These are phyloP conservation scores for Dipodascopsis uninucleata DNA, from an alignment of 805 yeast genomes.

Conservation along the genomic window DNA sequence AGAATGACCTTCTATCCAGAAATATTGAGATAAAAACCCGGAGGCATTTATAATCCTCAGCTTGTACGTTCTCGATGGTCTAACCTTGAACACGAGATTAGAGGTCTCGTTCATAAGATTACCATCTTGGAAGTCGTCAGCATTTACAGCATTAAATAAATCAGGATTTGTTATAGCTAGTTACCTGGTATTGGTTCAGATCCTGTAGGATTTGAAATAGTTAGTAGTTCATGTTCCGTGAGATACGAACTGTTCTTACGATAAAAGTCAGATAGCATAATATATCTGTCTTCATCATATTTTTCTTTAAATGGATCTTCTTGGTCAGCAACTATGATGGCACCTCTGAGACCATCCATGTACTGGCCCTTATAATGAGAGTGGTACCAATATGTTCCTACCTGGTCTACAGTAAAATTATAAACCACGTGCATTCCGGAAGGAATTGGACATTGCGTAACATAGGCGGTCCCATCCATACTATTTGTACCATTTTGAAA, in stretches of 20 bases:
- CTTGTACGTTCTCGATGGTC: slow-evolving; percentile 80
- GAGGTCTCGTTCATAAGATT: slow-evolving; percentile 75
- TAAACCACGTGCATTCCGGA: slow-evolving; percentile 69
- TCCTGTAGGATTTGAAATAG: slow-evolving; percentile 84
- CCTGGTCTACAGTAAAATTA: slow-evolving; percentile 75
- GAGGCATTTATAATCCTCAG: slow-evolving; percentile 78
- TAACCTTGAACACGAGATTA: slow-evolving; percentile 66
- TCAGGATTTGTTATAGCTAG: not conserved
- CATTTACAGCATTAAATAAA: not conserved
- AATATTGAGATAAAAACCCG: slow-evolving; percentile 83
- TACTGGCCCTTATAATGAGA: slow-evolving; percentile 87
- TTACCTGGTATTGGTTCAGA: slow-evolving; percentile 85
- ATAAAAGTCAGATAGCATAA: slow-evolving; percentile 83
- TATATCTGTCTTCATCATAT: slow-evolving; percentile 71
- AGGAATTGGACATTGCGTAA: slow-evolving; percentile 85
- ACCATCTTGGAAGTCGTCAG: slow-evolving; percentile 44
- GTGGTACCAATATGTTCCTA: slow-evolving; percentile 95
- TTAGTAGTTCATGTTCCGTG: slow-evolving; percentile 53
- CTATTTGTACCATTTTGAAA: slow-evolving; percentile 71
- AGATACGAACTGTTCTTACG: slow-evolving; percentile 56
- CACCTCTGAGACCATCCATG: slow-evolving; percentile 66
- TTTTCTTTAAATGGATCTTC: slow-evolving; percentile 54
- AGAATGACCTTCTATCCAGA: slow-evolving; percentile 82
- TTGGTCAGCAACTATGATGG: slow-evolving; percentile 66
- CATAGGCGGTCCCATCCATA: slow-evolving; percentile 88